Evolutionary conservation across 2,329 filamentous ascomycete genomes (phyloP).

Genomic region (Aspergillus versicolor): DNA sequence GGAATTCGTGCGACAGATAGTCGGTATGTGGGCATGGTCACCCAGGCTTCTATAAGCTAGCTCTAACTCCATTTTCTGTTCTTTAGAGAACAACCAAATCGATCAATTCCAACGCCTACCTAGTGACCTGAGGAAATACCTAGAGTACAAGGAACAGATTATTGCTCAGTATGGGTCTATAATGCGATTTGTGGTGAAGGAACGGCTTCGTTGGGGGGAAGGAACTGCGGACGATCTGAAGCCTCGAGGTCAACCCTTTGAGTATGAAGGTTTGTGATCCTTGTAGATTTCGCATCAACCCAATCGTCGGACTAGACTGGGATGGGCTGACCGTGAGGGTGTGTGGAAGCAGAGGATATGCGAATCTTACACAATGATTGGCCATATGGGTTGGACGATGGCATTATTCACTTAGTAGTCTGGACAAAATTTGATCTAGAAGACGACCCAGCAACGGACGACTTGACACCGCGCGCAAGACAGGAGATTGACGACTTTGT

Average conservation of each 20-base stretch:
- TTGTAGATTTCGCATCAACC: neutral
- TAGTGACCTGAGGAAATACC: constrained; percentile 74
- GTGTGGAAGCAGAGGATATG: constrained; percentile 53
- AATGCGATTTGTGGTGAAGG: constrained; percentile 69
- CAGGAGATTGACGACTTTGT: constrained; percentile 71
- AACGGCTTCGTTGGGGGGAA: constrained; percentile 68
- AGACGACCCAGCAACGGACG: constrained; percentile 64
- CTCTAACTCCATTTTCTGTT: neutral
- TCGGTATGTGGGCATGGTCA: constrained; percentile 43
- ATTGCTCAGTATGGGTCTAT: constrained; percentile 70
- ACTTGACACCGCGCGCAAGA: constrained; percentile 65
- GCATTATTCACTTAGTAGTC: constrained; percentile 81
- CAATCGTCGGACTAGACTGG: neutral
- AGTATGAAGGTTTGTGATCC: constrained; percentile 33
- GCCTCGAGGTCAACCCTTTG: constrained; percentile 31
- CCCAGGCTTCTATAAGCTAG: neutral
- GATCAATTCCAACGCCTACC: constrained; percentile 75
- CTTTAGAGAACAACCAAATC: constrained; percentile 64
- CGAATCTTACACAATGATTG: constrained; percentile 87
- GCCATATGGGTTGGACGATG: constrained; percentile 80
- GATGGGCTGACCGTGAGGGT: neutral
- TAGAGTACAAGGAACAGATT: constrained; percentile 65
- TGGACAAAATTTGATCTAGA: constrained; percentile 87
- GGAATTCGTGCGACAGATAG: constrained; percentile 65
- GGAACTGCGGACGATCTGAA: constrained; percentile 39